Base-by-base conservation (phyloP, 2,329 filamentous ascomycete species). In the Fusarium dimerum region DNA sequence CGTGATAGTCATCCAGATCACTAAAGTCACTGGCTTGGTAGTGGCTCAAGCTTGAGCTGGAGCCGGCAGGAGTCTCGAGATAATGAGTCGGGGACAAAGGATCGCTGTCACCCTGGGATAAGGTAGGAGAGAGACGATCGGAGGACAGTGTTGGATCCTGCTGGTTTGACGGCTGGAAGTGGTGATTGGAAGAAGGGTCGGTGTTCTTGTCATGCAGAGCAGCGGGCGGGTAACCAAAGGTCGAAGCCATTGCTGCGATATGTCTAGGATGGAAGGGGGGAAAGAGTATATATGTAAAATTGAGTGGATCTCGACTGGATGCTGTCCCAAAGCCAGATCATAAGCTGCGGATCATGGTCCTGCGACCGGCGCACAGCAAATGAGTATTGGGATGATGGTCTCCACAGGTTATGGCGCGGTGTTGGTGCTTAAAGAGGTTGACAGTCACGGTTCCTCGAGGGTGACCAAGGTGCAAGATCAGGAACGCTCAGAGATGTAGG, bases 21-120 rank as follows among this genome's bases (percentile, higher is more conserved):
- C 77, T 73, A 55, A 72, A 74, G 56, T 81, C 77, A 67, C 78
- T 81, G 4, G 76, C 66, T 57, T 78, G 78, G 57, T 78, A 81
- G 56, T 78, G 70, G 56, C 76, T 78, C 41, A 75, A 64, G 20
- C 71, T 74, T 3, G 76, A 76, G 46, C 74, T 68, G 13, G 79
- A 81, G 53, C 78, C 80, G 57, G 75, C 76, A 11, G 80, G 79
- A 1, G 80, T 82, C 51, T 77, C 69, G 47, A 68, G 61, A 41
- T 69, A 66, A 45, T 70, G 63, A 38, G 65, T 50, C 12, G 69
- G 66, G 5, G 66, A 71, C 18, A 67, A 53, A 8, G 65, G 65
- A 29, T 68, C 67, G 47, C 62, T 65, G 11, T 68, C 60, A 55
- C 60, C 61, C 48, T 74, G 73, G 50, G 77, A 77, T 51, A 78